Evolutionary conservation across 2,329 filamentous ascomycete genomes (phyloP).

Genomic region (Botrytis byssoidea): DNA sequence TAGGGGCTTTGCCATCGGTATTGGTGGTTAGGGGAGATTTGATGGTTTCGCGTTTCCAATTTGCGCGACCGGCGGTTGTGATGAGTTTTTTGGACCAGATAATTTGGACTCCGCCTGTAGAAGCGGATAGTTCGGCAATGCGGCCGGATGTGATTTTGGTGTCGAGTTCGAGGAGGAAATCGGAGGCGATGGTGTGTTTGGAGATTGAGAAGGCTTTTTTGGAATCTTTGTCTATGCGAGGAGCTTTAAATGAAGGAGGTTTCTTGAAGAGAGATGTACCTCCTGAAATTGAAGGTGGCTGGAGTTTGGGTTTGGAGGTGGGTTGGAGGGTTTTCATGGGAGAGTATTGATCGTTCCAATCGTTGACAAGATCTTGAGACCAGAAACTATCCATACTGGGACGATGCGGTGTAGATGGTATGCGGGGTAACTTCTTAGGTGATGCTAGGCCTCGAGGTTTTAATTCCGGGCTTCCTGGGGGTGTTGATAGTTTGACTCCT

Average conservation of each 20-base stretch:
- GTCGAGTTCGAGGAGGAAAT: conserved; percentile 71
- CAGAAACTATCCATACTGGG: conserved; percentile 59
- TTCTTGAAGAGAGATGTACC: conserved; percentile 7
- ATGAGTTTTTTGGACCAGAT: conserved; percentile 77
- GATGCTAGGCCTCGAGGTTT: conserved; percentile 31
- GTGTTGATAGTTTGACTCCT: conserved; percentile 31
- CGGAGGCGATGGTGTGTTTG: conserved; percentile 62
- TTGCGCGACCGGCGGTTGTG: conserved; percentile 74
- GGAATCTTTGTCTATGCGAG: conserved; percentile 41
- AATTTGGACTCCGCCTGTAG: conserved; percentile 69
- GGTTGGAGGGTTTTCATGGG: conserved; percentile 48
- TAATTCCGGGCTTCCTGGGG: conserved; percentile 33
- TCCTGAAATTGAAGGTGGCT: neutral
- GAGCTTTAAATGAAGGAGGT: conserved; percentile 38
- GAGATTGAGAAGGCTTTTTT: conserved; percentile 61
- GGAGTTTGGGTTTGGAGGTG: conserved; percentile 32
- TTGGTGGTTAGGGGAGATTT: conserved; percentile 35
- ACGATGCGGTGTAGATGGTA: conserved; percentile 55
- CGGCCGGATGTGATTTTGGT: conserved; percentile 57
- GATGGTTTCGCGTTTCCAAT: conserved; percentile 64
- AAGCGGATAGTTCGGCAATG: conserved; percentile 56
- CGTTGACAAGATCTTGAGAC: conserved; percentile 57
- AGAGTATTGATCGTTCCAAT: conserved; percentile 63
- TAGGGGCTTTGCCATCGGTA: conserved; percentile 3
- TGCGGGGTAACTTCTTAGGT: conserved; percentile 40